Percentiles rank a stretch among this genome's conserved stretches.
Conservation (phyloP, 805 yeast species). For the Saturnispora bothae region DNA sequence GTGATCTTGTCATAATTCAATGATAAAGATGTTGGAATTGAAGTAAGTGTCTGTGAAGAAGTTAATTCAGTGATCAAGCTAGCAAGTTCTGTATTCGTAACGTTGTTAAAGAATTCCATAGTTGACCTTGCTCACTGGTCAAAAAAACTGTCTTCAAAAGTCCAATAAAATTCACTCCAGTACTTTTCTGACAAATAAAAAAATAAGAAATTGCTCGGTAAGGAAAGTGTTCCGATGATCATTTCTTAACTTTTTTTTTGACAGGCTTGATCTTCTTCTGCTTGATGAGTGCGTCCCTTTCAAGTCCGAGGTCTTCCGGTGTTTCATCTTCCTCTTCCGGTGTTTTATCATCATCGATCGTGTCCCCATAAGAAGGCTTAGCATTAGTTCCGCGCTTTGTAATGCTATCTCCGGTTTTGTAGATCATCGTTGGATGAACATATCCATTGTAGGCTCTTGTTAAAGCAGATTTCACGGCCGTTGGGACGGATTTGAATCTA, state of each 20-base stretch:
- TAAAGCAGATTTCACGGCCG: constrained; percentile 74
- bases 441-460: constrained; percentile 72
- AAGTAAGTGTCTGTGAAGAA: background rate
- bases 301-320: constrained; percentile 17
- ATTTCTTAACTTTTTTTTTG: constrained; percentile 7
- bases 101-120: background rate
- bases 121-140: too few relatives aligned
- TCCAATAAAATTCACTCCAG: too few relatives aligned
- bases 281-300: constrained; percentile 56
- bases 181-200: too few relatives aligned
- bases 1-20: constrained; percentile 12
- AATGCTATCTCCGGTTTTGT: constrained; percentile 58
- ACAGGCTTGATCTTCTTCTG: constrained; percentile 22
- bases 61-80: background rate
- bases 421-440: constrained; percentile 78
- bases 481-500: constrained; percentile 50
- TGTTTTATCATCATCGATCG: constrained; percentile 47
- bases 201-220: too few relatives aligned
- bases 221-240: too few relatives aligned
- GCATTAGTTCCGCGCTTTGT: constrained; percentile 24
- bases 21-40: constrained; percentile 16
- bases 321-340: constrained; percentile 37
- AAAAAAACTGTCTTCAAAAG: too few relatives aligned
- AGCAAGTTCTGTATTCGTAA: background rate
- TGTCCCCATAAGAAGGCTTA: constrained; percentile 52